A percentile compares a stretch with the other conserved stretches of the same genome.
These are phyloP conservation scores for Boletus pseudo-olivaceus DNA, from an alignment of 768 basidiomycete species.

Conservation along the genomic window DNA sequence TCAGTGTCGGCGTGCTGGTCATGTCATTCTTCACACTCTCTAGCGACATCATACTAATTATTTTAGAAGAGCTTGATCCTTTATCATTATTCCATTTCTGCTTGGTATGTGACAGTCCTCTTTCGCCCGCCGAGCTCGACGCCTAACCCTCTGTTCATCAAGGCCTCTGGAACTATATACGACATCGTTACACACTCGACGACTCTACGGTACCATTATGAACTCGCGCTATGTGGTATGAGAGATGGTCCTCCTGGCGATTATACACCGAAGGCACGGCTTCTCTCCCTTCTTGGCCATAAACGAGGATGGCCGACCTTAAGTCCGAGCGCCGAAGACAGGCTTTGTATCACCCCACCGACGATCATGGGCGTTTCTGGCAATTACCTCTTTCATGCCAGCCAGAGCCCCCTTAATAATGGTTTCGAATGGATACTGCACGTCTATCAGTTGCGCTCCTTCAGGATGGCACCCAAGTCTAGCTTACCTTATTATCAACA, in stretches of 20 bases:
- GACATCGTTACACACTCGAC: slow-evolving; percentile 23
- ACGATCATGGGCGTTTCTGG: slow-evolving; percentile 33
- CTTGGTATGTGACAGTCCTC: slow-evolving; percentile 16
- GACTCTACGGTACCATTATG: slow-evolving; percentile 31
- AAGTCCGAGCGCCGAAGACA: slow-evolving; percentile 31
- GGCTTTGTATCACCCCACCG: slow-evolving; percentile 28
- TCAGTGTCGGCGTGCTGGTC: slow-evolving; percentile 33
- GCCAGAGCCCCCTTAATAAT: slow-evolving; percentile 31
- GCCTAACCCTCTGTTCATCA: background rate
- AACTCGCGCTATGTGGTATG: slow-evolving; percentile 31
- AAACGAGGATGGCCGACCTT: slow-evolving; percentile 34
- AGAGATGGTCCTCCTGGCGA: slow-evolving; percentile 24
- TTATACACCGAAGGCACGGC: slow-evolving; percentile 19
- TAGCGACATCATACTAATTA: slow-evolving; percentile 27
- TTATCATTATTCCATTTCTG: slow-evolving; percentile 32
- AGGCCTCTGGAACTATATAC: slow-evolving; percentile 26
- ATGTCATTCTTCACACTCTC: slow-evolving; percentile 34
- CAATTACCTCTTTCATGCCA: slow-evolving; percentile 33
- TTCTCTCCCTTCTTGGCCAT: slow-evolving; percentile 28
- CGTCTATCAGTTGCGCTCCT: slow-evolving; percentile 33
- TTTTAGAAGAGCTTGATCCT: slow-evolving; percentile 34
- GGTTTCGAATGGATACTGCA: slow-evolving; percentile 32
- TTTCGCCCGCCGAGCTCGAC: background rate
- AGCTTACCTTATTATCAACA: slow-evolving; percentile 30
- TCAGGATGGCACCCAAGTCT: slow-evolving; percentile 24